A percentile compares a stretch with the other conserved stretches of the same genome.
Evolutionary conservation across 306 rosid genomes (phyloP).

Genomic region (Vigna unguiculata): DNA sequence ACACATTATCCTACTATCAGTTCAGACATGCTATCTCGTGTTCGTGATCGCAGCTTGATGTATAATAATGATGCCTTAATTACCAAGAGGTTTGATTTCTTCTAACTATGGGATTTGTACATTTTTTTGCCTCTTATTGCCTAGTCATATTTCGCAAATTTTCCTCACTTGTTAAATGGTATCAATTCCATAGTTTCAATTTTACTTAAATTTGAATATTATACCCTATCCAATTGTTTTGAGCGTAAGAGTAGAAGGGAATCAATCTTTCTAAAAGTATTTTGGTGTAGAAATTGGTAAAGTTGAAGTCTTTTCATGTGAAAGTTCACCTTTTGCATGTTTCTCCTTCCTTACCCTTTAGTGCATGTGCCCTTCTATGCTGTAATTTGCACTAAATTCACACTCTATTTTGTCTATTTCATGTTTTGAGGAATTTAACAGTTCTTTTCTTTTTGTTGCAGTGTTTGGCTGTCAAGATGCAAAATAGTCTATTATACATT

Average conservation of each 20-base stretch:
- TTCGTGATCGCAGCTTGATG: constrained; percentile 70
- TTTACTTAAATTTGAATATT: constrained; percentile 8
- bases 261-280: background rate
- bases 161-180: constrained; percentile 9
- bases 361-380: background rate
- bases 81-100: constrained; percentile 66
- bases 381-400: background rate
- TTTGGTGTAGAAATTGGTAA: constrained; percentile 14
- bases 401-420: constrained; percentile 27
- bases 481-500: constrained; percentile 78
- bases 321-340: constrained; percentile 16
- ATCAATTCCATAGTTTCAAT: constrained; percentile 9
- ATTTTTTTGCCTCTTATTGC: background rate
- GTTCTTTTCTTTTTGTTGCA: constrained; percentile 52
- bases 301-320: constrained; percentile 9
- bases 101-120: constrained; percentile 20
- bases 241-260: background rate
- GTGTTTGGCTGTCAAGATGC: constrained; percentile 82
- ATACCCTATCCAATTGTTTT: background rate
- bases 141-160: constrained; percentile 2
- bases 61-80: constrained; percentile 79
- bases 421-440: constrained; percentile 16
- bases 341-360: constrained; percentile 17
- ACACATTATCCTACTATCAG: constrained; percentile 99
- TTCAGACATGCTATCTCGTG: constrained; percentile 92